A percentile compares a stretch with the other conserved stretches of the same genome.
These are phyloP conservation scores for Rubroboletus satanas DNA, from an alignment of 768 basidiomycete species.

Conservation along the genomic window DNA sequence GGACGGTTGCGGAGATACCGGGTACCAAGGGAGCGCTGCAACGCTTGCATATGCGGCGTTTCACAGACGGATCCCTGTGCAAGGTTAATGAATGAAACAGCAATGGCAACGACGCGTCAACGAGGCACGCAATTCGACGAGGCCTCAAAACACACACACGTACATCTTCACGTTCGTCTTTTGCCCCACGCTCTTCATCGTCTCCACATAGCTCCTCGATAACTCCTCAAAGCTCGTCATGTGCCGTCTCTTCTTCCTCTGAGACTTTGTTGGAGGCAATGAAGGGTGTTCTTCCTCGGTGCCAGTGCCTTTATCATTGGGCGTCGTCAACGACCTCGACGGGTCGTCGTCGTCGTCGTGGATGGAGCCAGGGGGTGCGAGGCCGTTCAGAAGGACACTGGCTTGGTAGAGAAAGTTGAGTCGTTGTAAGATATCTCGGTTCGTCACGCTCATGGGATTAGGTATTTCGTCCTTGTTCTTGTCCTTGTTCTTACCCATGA, in stretches of 20 bases:
- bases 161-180: conserved; percentile 79
- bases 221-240: conserved; percentile 44
- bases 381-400: conserved; percentile 54
- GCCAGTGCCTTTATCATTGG: background rate
- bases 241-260: conserved; percentile 24
- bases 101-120: background rate
- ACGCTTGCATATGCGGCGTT: conserved; percentile 70
- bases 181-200: conserved; percentile 68
- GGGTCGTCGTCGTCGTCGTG: background rate
- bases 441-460: conserved; percentile 53
- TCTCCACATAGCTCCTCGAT: conserved; percentile 57
- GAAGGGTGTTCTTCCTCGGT: background rate
- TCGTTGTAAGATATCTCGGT: conserved; percentile 76
- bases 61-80: conserved; percentile 75
- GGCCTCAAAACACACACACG: conserved; percentile 16
- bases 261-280: background rate
- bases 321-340: background rate
- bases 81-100: background rate
- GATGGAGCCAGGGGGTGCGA: conserved; percentile 19
- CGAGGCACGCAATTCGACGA: background rate
- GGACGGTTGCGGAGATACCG: conserved; percentile 60
- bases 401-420: conserved; percentile 87
- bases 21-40: conserved; percentile 66
- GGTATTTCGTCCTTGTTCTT: conserved; percentile 56
- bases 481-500: conserved; percentile 66